Conservation (phyloP, 345 rosid genomes). For the Arabidopsis suecica region DNA sequence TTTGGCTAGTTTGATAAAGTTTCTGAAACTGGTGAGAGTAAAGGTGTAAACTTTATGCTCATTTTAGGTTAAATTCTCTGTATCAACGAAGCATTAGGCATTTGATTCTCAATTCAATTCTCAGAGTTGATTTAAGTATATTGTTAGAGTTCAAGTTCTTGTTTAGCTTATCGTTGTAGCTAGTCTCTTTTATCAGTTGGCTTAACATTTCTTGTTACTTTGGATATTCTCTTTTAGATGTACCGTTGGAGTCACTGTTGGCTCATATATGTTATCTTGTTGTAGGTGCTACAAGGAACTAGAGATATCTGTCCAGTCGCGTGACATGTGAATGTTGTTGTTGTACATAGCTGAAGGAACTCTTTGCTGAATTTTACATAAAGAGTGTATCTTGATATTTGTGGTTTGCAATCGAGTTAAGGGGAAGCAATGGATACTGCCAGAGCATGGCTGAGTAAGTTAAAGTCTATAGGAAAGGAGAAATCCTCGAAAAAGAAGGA, state of each 20-base stretch:
- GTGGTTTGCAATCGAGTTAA: constrained; percentile 21
- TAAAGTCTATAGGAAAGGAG: constrained; percentile 69
- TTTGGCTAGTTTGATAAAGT: constrained; percentile 26
- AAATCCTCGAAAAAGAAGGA: constrained; percentile 78
- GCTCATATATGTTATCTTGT: constrained; percentile 16
- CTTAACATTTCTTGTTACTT: too few relatives aligned
- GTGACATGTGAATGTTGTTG: constrained; percentile 17
- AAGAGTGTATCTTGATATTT: neutral
- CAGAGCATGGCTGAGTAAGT: constrained; percentile 77
- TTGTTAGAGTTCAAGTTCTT: neutral
- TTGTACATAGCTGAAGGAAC: constrained; percentile 20
- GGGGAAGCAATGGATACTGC: constrained; percentile 65
- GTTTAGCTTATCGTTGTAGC: neutral
- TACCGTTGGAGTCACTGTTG: constrained; percentile 9
- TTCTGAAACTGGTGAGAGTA: neutral
- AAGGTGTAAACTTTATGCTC: constrained; percentile 23
- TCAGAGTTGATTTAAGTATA: neutral
- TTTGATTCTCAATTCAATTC: constrained; percentile 9
- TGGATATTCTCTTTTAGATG: too few relatives aligned
- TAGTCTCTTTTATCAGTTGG: constrained; percentile 1
- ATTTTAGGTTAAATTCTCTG: neutral
- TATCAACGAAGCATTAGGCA: neutral
- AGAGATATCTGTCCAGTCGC: neutral
- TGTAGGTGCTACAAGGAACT: constrained; percentile 29
- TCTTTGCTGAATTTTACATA: neutral